Base-by-base conservation (phyloP, 2,329 filamentous ascomycete genomes). In the Ustulina deusta region DNA sequence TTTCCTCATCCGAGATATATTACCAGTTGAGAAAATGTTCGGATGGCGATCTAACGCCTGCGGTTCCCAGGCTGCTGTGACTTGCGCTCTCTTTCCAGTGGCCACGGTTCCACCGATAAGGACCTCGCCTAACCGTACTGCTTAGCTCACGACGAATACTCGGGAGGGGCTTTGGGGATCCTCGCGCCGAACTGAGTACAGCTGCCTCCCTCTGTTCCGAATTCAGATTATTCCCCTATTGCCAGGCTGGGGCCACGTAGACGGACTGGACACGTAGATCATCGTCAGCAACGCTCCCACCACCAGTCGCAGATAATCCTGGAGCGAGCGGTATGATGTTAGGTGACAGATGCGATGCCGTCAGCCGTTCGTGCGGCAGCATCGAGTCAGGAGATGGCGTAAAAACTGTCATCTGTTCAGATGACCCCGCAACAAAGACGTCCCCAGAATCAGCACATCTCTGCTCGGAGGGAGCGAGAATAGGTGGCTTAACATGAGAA, bases 401-500 rank as follows among this genome's bases (percentile, higher is more conserved):
- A 22, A 9, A 20, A 3, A 27, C 36, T 7, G 13, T 34, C 20
- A 7, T 59, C 49, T 22, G 40, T 61, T 63, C 29, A 5, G 55
- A 64, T 63, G 51, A 61, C 44, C 66, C 56, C 56, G 20, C n/a
- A 49, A 13, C 22, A 15, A n/a, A 15, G 25, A 32, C 42, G 22
- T 38, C 34, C 29, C 20, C 20, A 56, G 20, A 40, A 42, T 27
- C 29, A 49, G 17, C 4, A 63, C 15, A 34, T 15, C 4, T 36
- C 51, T 22, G 38, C 13, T 25, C 6, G 44, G 2, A 3, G 27
- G 22, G 55, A 32, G 52, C n/a, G 15, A 9, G 15, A 56, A 17
- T n/a, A 56, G 22, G 25, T 20, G 22, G 25, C 32, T 29, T 20
- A n/a, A 22, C 22, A 51, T 36, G 32, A 58, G 52, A 57, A 38